Percentiles rank a stretch among this genome's conserved stretches.
Conservation (phyloP, 2,329 filamentous ascomycete species). For the Pseudogymnoascus sp. region DNA sequence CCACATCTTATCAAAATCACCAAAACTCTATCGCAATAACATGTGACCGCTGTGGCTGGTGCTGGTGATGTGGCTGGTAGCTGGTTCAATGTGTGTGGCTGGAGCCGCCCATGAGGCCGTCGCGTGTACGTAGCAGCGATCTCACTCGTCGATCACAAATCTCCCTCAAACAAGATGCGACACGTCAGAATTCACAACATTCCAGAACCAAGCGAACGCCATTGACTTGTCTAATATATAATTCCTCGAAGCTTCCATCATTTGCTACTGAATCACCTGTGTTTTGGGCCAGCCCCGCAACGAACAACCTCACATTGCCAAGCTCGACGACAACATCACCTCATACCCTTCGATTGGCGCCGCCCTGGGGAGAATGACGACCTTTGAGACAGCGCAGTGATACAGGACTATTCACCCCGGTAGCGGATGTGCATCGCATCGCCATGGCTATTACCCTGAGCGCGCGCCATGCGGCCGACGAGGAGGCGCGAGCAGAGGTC, state of each 20-base stretch:
- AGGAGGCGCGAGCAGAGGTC: slow-evolving; percentile 62
- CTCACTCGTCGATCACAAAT: not conserved
- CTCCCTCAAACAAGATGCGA: not conserved
- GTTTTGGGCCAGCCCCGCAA: not conserved
- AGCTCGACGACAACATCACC: not conserved
- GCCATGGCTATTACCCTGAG: slow-evolving; percentile 26
- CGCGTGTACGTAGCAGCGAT: not conserved
- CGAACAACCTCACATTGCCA: not conserved
- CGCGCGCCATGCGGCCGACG: slow-evolving; percentile 38
- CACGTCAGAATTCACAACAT: not conserved
- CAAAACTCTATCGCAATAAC: not conserved
- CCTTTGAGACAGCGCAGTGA: not conserved
- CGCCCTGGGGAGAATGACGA: not conserved
- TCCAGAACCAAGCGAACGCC: not conserved
- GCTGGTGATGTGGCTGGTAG: not conserved
- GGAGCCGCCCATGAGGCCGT: not conserved
- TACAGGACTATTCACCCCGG: not conserved
- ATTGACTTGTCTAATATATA: not conserved
- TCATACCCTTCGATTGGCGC: not conserved
- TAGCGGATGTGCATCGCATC: not conserved
- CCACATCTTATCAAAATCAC: not conserved
- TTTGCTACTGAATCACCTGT: not conserved
- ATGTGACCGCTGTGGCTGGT: not conserved
- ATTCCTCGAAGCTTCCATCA: not conserved
- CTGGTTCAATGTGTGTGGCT: not conserved